Base-by-base conservation (phyloP, 2,329 filamentous ascomycete genomes). In the Plectosphaerella plurivora region DNA sequence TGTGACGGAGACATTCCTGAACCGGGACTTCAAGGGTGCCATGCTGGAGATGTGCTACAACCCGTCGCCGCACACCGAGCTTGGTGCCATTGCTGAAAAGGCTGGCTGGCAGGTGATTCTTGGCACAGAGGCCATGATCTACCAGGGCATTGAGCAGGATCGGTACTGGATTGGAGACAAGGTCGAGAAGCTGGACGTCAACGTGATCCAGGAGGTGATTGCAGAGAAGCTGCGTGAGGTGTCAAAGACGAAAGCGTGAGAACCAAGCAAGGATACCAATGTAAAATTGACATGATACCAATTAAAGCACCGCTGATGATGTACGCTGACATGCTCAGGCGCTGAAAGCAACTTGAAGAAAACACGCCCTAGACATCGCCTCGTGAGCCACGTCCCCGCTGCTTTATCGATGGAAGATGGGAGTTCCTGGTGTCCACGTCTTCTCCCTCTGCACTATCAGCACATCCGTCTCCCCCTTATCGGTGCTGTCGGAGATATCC, bases 31-130 rank as follows among this genome's bases (percentile, higher is more conserved):
- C 55, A 86, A 87, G 68, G 88, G 87, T 7, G 83, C 83, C 7
- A 81, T 92, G 52, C 66, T 92, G 54, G 88, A 92, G 68, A 92
- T 93, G 88, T 91, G 88, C 73, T 92, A 92, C 65, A 89, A 91
- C 64, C 89, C 89, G 0, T 73, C 76, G 3, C 85, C 87, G 0
- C 85, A 81, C 66, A 92, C 89, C 0, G 75, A 79, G 58, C 79
- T 91, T 47, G 83, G 81, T 1, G 77, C 75, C 44, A 61, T 91
- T 42, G 82, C 85, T 0, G 76, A 82, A 60, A 68, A 71, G 3
- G 74, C 75, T 10, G 85, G 85, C 0, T 91, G 88, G 88, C 79
- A 85, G 67, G 83, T 91, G 1, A 87, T 91, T 22, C 66, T 89
- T 6, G 88, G 88, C 0, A 90, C 87, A 0, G 88, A 91, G 71